Evolutionary conservation across 352 stramenopile species (phyloP).

Genomic region (Phytophthora foliorum): DNA sequence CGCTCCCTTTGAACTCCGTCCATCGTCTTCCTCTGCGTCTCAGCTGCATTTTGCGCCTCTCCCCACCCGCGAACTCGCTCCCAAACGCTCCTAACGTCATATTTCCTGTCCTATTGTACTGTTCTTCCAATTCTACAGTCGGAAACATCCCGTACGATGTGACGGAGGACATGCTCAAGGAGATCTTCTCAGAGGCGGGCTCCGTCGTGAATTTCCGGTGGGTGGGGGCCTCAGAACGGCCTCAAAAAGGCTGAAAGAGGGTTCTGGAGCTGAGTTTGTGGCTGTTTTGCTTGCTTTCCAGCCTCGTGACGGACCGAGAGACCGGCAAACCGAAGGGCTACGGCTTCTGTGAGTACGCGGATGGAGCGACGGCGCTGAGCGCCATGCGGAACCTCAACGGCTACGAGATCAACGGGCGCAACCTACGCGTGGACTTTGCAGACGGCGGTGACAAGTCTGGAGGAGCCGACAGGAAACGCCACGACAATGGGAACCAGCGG

Average conservation of each 20-base stretch:
- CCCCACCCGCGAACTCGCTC: background rate
- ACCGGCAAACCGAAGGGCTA: slow-evolving; percentile 89
- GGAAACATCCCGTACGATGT: slow-evolving; percentile 93
- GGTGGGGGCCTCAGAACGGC: slow-evolving; percentile 1
- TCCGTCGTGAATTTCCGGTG: slow-evolving; percentile 89
- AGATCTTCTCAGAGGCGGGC: slow-evolving; percentile 89
- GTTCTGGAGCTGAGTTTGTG: slow-evolving; percentile 10
- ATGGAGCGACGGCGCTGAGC: slow-evolving; percentile 84
- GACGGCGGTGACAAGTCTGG: slow-evolving; percentile 73
- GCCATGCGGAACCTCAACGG: slow-evolving; percentile 91
- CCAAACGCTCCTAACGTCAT: slow-evolving; percentile 10
- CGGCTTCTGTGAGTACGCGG: slow-evolving; percentile 88
- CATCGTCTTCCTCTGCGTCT: slow-evolving; percentile 17
- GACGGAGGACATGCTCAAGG: slow-evolving; percentile 87
- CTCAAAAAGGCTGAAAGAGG: slow-evolving; percentile 7
- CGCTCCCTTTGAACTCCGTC: background rate
- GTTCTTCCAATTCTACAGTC: slow-evolving; percentile 52
- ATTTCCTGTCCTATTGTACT: slow-evolving; percentile 21
- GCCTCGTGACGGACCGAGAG: slow-evolving; percentile 86
- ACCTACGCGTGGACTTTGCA: slow-evolving; percentile 88
- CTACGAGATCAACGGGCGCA: slow-evolving; percentile 86
- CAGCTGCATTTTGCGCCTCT: slow-evolving; percentile 2
- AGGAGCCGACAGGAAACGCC: slow-evolving; percentile 38
- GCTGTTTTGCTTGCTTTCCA: slow-evolving; percentile 27
- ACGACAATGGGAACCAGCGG: slow-evolving; percentile 36